Conservation (phyloP, 1,139 yeast species). For the Williopsis jadinii region DNA sequence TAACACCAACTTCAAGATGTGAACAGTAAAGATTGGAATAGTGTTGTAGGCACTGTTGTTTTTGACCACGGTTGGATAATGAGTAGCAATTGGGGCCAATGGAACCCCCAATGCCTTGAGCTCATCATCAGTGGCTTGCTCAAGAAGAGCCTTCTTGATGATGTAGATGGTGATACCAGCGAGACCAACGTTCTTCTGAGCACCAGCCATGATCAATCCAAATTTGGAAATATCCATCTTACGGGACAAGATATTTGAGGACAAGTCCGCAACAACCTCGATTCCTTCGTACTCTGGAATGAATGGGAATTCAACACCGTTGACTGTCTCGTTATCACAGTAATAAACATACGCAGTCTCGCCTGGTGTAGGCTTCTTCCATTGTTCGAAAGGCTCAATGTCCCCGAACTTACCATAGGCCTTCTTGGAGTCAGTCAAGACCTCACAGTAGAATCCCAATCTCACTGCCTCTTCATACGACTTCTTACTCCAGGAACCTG, state of each 20-base stretch:
- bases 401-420: constrained; percentile 50
- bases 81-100: constrained; percentile 80
- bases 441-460: constrained; percentile 70
- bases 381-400: constrained; percentile 61
- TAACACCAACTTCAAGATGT: constrained; percentile 74
- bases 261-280: constrained; percentile 88
- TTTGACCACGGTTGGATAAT: constrained; percentile 76
- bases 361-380: constrained; percentile 40
- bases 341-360: constrained; percentile 78
- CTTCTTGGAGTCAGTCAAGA: constrained; percentile 59
- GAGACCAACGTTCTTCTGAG: constrained; percentile 93
- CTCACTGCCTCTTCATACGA: constrained; percentile 81
- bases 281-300: constrained; percentile 50
- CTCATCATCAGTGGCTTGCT: constrained; percentile 58
- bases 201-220: constrained; percentile 92
- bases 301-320: constrained; percentile 78
- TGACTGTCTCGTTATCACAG: constrained; percentile 95
- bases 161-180: constrained; percentile 93
- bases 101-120: constrained; percentile 58
- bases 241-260: constrained; percentile 85
- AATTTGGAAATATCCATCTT: constrained; percentile 73
- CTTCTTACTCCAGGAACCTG: constrained; percentile 92
- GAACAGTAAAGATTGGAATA: constrained; percentile 86
- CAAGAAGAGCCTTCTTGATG: constrained; percentile 70
- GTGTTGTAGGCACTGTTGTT: constrained; percentile 95